Evolutionary conservation across 352 stramenopile genomes (phyloP).

Genomic region (Halophytophthora polymorphica): DNA sequence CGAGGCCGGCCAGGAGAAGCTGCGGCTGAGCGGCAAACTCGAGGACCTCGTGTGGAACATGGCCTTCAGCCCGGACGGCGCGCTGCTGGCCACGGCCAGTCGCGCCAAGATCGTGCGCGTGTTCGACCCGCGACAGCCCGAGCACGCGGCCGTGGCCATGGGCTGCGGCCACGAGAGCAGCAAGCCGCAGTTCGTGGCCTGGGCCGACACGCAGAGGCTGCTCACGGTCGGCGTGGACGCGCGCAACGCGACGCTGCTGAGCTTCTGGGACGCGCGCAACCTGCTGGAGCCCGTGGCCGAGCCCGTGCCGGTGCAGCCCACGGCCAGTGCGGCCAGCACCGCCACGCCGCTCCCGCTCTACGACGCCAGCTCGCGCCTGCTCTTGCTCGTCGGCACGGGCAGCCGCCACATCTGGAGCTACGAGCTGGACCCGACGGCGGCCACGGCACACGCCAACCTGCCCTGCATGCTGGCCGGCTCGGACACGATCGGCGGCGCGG

Average conservation of each 20-base stretch:
- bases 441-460: conserved; percentile 54
- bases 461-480: conserved; percentile 51
- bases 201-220: conserved; percentile 38
- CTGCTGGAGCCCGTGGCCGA: conserved; percentile 60
- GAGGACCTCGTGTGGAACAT: conserved; percentile 79
- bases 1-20: conserved; percentile 40
- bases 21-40: conserved; percentile 46
- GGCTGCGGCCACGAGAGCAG: conserved; percentile 65
- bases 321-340: conserved; percentile 34
- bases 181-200: conserved; percentile 70
- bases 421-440: conserved; percentile 43
- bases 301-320: conserved; percentile 25
- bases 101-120: conserved; percentile 71
- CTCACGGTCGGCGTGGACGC: conserved; percentile 57
- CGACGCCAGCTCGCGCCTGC: conserved; percentile 56
- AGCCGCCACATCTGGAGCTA: conserved; percentile 75
- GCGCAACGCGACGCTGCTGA: conserved; percentile 63
- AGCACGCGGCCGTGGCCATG: conserved; percentile 56
- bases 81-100: conserved; percentile 61
- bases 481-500: conserved; percentile 51
- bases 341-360: conserved; percentile 61
- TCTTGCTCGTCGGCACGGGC: conserved; percentile 67
- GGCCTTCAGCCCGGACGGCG: conserved; percentile 60
- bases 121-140: conserved; percentile 54
- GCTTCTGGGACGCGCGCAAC: conserved; percentile 70